These are phyloP conservation scores for Pugionium dolabratum DNA, from an alignment of 345 rosid genomes.

Conservation along the genomic window DNA sequence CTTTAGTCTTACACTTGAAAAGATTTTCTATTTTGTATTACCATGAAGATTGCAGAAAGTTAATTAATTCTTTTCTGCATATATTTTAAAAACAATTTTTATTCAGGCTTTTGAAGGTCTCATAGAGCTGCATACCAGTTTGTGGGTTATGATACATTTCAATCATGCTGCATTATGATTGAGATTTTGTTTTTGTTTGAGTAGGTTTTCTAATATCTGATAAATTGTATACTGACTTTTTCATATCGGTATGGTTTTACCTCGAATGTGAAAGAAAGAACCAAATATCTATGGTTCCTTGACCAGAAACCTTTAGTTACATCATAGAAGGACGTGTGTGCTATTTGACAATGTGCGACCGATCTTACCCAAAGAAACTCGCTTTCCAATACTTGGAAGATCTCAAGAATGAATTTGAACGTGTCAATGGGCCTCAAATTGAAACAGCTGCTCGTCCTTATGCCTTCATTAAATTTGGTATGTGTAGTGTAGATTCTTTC, in stretches of 20 bases:
- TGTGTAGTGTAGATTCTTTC: slow-evolving; percentile 15
- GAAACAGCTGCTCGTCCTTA: slow-evolving; percentile 99
- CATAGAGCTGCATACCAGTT: not conserved
- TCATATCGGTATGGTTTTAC: slow-evolving; percentile 3
- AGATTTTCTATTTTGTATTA: too few species aligned
- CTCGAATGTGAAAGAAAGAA: slow-evolving; percentile 23
- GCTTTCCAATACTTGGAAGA: slow-evolving; percentile 98
- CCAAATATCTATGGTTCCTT: slow-evolving; percentile 46
- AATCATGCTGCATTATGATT: slow-evolving; percentile 5
- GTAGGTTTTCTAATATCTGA: slow-evolving; percentile 10
- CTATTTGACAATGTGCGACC: slow-evolving; percentile 98
- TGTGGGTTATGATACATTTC: not conserved
- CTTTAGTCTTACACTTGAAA: too few species aligned
- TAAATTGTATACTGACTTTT: slow-evolving; percentile 8
- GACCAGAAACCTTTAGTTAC: slow-evolving; percentile 63
- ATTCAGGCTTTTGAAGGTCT: slow-evolving; percentile 14
- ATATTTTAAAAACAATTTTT: too few species aligned
- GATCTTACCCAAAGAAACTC: slow-evolving; percentile 96
- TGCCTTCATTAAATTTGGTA: slow-evolving; percentile 97
- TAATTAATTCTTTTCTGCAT: not conserved
- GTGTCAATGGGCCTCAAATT: slow-evolving; percentile 82
- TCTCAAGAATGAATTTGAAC: slow-evolving; percentile 93
- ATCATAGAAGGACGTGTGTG: slow-evolving; percentile 95
- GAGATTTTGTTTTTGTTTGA: not conserved
- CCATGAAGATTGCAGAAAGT: not conserved